Evolutionary conservation across 75 land plant genomes (phyloP).

Genomic region (Pinus tabuliformis): DNA sequence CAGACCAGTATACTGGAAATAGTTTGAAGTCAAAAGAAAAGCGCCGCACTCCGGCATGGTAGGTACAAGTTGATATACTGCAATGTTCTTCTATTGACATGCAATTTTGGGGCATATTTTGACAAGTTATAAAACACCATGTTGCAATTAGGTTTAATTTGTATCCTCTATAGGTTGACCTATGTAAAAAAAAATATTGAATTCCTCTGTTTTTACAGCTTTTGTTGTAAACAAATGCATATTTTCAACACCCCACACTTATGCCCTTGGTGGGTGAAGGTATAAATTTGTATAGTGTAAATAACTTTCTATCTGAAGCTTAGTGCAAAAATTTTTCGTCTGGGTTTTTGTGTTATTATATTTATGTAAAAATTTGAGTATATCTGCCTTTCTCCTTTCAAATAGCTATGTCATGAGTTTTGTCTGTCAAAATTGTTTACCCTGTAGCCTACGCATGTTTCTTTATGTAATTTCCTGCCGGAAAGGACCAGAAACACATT

Average conservation of each 20-base stretch:
- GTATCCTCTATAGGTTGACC: neutral
- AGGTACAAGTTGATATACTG: constrained; percentile 1
- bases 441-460: too few relatives aligned
- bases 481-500: too few relatives aligned
- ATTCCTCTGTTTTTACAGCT: neutral
- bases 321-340: neutral
- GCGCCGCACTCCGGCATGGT: constrained; percentile 91
- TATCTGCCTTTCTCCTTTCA: neutral
- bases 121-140: neutral
- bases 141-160: neutral
- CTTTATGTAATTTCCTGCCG: too few relatives aligned
- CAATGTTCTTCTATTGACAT: neutral
- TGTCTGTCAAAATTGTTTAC: too few relatives aligned
- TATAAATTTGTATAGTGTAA: neutral
- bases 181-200: neutral
- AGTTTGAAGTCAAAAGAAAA: constrained; percentile 57
- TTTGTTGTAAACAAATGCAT: too few relatives aligned
- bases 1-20: constrained; percentile 76
- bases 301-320: neutral
- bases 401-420: neutral
- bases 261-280: too few relatives aligned
- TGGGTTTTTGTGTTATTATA: neutral
- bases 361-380: neutral
- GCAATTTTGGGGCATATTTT: neutral
- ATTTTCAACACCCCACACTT: too few relatives aligned